These are phyloP conservation scores for Ceratocystis destructans DNA, from an alignment of 2,329 filamentous ascomycete species.

Conservation along the genomic window DNA sequence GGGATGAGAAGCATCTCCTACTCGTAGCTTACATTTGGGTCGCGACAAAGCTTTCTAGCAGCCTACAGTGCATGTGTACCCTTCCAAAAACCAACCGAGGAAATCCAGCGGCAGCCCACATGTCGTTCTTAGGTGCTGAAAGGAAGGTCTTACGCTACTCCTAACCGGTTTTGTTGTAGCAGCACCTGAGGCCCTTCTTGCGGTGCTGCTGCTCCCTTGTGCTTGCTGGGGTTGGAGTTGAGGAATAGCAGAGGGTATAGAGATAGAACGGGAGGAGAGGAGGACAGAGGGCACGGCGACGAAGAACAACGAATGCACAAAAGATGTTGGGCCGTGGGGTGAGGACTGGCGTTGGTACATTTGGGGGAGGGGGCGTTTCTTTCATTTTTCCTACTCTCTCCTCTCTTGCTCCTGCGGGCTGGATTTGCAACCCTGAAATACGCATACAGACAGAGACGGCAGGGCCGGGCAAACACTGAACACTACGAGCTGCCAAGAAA, in stretches of 20 bases:
- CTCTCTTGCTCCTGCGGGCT: neutral
- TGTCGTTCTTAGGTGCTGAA: no score
- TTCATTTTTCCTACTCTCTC: no score
- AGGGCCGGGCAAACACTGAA: no score
- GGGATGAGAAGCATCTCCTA: no score
- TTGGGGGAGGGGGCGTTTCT: neutral
- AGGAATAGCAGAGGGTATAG: neutral
- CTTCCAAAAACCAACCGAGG: no score
- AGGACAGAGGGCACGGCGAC: neutral
- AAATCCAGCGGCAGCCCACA: no score
- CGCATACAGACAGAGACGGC: neutral
- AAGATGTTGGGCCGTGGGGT: neutral
- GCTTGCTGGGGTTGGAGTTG: neutral
- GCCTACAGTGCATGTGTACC: no score
- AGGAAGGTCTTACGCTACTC: no score
- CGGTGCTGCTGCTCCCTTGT: no score
- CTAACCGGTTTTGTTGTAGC: no score
- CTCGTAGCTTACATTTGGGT: neutral
- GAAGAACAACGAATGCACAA: neutral
- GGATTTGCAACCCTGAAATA: neutral
- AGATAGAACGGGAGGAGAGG: neutral
- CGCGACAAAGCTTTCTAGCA: neutral
- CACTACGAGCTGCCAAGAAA: no score
- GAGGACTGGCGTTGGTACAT: neutral
- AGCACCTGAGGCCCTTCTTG: no score